phyloP scores from a whole-genome alignment of 2,329 filamentous ascomycete species.

The Cercospora citrullina region DNA sequence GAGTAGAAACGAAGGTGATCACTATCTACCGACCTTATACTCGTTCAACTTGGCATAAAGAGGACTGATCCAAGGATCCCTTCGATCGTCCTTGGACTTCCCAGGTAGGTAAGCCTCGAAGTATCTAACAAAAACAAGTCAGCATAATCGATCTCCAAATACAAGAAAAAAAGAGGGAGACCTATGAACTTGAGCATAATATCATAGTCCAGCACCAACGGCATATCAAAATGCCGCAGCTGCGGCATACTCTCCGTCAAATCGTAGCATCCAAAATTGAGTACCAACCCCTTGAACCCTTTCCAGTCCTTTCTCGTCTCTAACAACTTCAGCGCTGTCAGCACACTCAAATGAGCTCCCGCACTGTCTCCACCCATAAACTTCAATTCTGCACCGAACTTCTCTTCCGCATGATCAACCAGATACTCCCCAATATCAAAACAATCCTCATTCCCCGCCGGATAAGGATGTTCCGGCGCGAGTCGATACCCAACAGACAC shows the following conservation, averaged over 20 bases:
- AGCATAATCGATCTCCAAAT: neutral
- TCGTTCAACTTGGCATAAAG: constrained; percentile 51
- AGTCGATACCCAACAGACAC: constrained; percentile 61
- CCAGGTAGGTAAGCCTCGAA: constrained; percentile 49
- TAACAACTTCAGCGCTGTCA: constrained; percentile 52
- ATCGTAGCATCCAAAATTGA: constrained; percentile 57
- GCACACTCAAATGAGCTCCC: constrained; percentile 52
- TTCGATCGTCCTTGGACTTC: constrained; percentile 44
- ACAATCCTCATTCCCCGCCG: constrained; percentile 57
- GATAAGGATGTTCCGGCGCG: constrained; percentile 61
- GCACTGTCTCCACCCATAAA: constrained; percentile 51
- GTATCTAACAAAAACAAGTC: constrained; percentile 39
- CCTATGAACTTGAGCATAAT: constrained; percentile 44
- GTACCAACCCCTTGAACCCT: constrained; percentile 51
- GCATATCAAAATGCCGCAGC: constrained; percentile 43
- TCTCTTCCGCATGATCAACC: constrained; percentile 47
- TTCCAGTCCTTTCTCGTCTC: constrained; percentile 40
- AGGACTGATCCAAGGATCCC: constrained; percentile 51
- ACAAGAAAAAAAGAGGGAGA: constrained; percentile 9
- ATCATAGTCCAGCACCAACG: constrained; percentile 49
- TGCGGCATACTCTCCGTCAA: constrained; percentile 48
- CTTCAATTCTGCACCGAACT: constrained; percentile 44
- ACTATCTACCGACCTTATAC: constrained; percentile 22
- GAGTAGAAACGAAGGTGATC: neutral
- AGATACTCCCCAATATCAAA: constrained; percentile 58